phyloP scores from a whole-genome alignment of 371 early-diverging fungal species.

The Sporodiniella umbellata region DNA sequence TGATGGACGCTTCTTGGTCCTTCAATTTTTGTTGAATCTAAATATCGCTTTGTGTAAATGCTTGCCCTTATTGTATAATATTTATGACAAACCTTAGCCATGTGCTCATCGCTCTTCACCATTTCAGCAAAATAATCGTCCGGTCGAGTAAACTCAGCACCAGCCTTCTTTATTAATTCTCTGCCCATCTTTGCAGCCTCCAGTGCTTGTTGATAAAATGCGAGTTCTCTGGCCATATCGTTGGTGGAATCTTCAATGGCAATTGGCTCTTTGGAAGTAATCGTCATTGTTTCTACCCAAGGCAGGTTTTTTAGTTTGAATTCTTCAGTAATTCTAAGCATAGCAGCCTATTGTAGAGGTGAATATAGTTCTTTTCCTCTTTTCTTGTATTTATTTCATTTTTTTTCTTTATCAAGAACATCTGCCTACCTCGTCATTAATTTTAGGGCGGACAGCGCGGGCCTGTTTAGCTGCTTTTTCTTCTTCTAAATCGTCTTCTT shows the following conservation, averaged over 20 bases:
- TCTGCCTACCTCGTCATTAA: conserved; percentile 38
- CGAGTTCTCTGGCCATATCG: conserved; percentile 87
- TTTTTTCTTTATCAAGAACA: no score
- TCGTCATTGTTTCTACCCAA: conserved; percentile 79
- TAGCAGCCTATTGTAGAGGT: conserved; percentile 41
- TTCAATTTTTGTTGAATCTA: conserved; percentile 77
- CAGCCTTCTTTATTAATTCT: conserved; percentile 52
- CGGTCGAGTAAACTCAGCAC: conserved; percentile 80
- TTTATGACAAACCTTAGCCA: conserved; percentile 78
- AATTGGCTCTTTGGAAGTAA: conserved; percentile 64
- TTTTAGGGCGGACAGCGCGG: conserved; percentile 31
- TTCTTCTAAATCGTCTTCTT: conserved; percentile 6
- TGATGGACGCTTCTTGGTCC: conserved; percentile 77
- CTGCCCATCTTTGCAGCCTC: conserved; percentile 69
- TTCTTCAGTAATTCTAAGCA: conserved; percentile 59
- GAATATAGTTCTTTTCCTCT: neutral
- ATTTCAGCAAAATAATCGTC: conserved; percentile 94
- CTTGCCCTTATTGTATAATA: no score
- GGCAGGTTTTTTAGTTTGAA: conserved; percentile 68
- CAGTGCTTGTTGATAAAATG: conserved; percentile 87
- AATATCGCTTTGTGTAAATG: neutral
- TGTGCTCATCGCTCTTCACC: conserved; percentile 91
- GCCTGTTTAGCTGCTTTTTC: conserved; percentile 13
- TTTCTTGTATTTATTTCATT: neutral
- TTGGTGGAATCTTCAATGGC: conserved; percentile 69